These are phyloP conservation scores for Rhypophila decipiens DNA, from an alignment of 495 filamentous ascomycete species.

Conservation along the genomic window DNA sequence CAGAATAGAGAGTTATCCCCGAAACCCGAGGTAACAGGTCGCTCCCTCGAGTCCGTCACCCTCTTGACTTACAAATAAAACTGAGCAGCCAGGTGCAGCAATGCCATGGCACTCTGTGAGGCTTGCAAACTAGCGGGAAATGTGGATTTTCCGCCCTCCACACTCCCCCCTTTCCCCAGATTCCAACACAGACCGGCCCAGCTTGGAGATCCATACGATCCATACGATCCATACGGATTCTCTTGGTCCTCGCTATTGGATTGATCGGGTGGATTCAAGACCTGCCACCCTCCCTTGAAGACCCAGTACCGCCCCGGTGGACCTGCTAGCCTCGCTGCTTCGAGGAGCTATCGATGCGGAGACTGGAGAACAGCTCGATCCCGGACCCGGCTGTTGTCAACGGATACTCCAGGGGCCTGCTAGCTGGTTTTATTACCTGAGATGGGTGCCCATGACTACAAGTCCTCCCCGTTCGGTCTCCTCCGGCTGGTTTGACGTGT, in stretches of 20 bases:
- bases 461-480: not conserved
- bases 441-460: slow-evolving; percentile 1
- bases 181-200: not conserved
- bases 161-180: slow-evolving; percentile 1
- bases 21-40: slow-evolving; percentile 5
- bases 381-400: slow-evolving; percentile 10
- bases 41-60: not conserved
- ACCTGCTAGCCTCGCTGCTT: slow-evolving; percentile 1
- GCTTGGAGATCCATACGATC: not conserved
- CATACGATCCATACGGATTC: not conserved
- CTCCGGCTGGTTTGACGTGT: not conserved
- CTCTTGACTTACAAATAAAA: too few species aligned
- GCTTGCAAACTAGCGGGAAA: slow-evolving; percentile 7
- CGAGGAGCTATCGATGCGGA: slow-evolving; percentile 11
- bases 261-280: not conserved
- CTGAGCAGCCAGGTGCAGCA: too few species aligned
- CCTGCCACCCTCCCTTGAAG: slow-evolving; percentile 5
- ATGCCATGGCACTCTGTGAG: too few species aligned
- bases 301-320: slow-evolving; percentile 7
- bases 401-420: slow-evolving; percentile 1
- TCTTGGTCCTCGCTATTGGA: not conserved
- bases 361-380: slow-evolving; percentile 3
- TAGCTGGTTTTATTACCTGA: slow-evolving; percentile 6
- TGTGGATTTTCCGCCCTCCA: slow-evolving; percentile 14
- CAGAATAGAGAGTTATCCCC: slow-evolving; percentile 3